phyloP scores from a whole-genome alignment of 805 yeast species.

The baker's yeast (Saccharomyces cerevisiae) region DNA sequence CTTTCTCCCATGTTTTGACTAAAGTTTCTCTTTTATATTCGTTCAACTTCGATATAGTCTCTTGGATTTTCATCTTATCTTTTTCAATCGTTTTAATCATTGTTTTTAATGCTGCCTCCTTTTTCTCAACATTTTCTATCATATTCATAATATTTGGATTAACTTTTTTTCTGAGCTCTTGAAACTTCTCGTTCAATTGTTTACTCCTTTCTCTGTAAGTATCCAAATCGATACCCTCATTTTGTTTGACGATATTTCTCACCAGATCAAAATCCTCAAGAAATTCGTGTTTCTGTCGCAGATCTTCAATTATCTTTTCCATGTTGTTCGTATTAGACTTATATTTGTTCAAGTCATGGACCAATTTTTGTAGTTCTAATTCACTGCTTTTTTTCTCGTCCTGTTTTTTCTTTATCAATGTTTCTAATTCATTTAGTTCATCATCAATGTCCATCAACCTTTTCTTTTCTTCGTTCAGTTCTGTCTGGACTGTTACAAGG shows the following conservation, averaged over 20 bases:
- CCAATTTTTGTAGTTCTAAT: slow-evolving; percentile 44
- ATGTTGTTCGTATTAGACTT: slow-evolving; percentile 32
- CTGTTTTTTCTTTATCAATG: slow-evolving; percentile 37
- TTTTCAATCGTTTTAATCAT: slow-evolving; percentile 83
- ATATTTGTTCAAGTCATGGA: slow-evolving; percentile 47
- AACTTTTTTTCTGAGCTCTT: slow-evolving; percentile 70
- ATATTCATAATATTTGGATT: slow-evolving; percentile 81
- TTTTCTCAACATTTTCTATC: slow-evolving; percentile 87
- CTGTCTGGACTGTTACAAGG: slow-evolving; percentile 20
- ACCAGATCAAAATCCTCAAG: slow-evolving; percentile 55
- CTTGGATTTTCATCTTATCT: slow-evolving; percentile 83
- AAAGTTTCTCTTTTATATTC: slow-evolving; percentile 79
- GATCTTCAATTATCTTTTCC: slow-evolving; percentile 34
- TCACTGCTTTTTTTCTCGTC: slow-evolving; percentile 38
- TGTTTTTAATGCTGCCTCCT: slow-evolving; percentile 62
- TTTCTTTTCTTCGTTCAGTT: slow-evolving; percentile 38
- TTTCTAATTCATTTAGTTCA: slow-evolving; percentile 57
- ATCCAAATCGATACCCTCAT: slow-evolving; percentile 54
- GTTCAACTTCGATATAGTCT: slow-evolving; percentile 74
- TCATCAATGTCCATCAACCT: slow-evolving; percentile 63
- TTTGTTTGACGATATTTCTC: slow-evolving; percentile 47
- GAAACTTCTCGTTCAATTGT: slow-evolving; percentile 49
- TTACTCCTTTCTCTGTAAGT: slow-evolving; percentile 52
- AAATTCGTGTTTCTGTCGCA: slow-evolving; percentile 62
- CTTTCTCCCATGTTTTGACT: slow-evolving; percentile 77